Percentiles rank a stretch among this genome's conserved stretches.
Conservation (phyloP, 208 protist species). For the Acanthamoeba quina region DNA sequence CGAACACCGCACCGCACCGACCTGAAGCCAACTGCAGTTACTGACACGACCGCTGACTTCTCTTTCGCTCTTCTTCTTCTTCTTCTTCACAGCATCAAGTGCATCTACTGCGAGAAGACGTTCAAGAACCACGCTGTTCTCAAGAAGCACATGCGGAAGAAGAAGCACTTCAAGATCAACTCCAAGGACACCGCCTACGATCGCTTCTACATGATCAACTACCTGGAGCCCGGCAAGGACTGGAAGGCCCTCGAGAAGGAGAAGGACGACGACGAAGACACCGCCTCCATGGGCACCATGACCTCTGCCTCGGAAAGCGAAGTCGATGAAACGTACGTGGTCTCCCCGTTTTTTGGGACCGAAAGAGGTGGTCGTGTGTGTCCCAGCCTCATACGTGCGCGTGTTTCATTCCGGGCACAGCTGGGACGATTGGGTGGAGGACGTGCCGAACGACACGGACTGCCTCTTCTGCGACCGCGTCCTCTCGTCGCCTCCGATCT, state of each 20-base stretch:
- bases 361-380: too few relatives aligned
- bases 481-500: not conserved
- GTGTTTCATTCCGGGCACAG: not conserved
- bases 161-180: constrained; percentile 80
- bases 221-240: constrained; percentile 69
- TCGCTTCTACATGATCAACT: constrained; percentile 80
- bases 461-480: constrained; percentile 76
- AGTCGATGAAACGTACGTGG: constrained; percentile 25
- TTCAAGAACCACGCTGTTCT: constrained; percentile 76
- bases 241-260: constrained; percentile 65
- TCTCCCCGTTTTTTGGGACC: too few relatives aligned
- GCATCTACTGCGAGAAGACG: constrained; percentile 76
- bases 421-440: constrained; percentile 78
- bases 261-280: constrained; percentile 37
- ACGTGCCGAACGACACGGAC: constrained; percentile 56
- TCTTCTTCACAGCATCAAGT: constrained; percentile 56
- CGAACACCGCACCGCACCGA: too few relatives aligned
- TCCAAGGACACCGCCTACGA: constrained; percentile 77
- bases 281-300: constrained; percentile 28
- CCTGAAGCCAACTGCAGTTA: not conserved
- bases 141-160: constrained; percentile 80
- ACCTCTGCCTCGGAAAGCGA: constrained; percentile 59
- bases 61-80: not conserved
- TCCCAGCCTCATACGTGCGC: too few relatives aligned
- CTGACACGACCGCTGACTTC: not conserved